A percentile compares a stretch with the other conserved stretches of the same genome.
phyloP scores from a whole-genome alignment of 192 early-diverging fungal species.

The Gonapodya prolifera region DNA sequence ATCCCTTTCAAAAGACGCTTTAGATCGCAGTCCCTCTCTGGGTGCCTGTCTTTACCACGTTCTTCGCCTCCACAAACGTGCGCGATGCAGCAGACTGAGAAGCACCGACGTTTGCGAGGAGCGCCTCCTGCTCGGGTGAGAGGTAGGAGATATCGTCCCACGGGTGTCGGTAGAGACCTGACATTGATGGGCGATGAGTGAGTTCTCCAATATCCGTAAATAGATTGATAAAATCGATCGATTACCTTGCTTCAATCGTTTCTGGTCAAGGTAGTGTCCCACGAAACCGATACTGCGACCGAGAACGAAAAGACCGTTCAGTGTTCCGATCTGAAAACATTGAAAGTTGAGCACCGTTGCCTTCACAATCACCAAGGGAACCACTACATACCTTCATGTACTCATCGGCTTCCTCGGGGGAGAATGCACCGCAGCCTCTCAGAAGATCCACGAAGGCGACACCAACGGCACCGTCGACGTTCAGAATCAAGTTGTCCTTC shows the following conservation, averaged over 20 bases:
- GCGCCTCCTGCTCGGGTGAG: constrained; percentile 12
- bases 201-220: too few relatives aligned
- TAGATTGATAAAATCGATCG: too few relatives aligned
- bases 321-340: constrained; percentile 57
- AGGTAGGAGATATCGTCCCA: constrained; percentile 95
- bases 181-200: too few relatives aligned
- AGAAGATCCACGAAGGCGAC: constrained; percentile 92
- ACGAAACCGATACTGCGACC: constrained; percentile 94
- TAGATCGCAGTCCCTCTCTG: not conserved
- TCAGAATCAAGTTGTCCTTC: constrained; percentile 96
- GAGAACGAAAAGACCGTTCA: constrained; percentile 94
- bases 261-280: constrained; percentile 96
- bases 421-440: constrained; percentile 84
- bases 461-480: constrained; percentile 89
- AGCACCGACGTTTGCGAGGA: not conserved
- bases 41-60: not conserved
- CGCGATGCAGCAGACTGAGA: not conserved
- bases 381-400: constrained; percentile 46
- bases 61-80: not conserved
- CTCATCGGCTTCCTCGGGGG: constrained; percentile 87
- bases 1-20: not conserved
- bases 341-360: constrained; percentile 9
- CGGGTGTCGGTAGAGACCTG: constrained; percentile 84
- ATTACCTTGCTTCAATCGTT: constrained; percentile 83
- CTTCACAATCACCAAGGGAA: not conserved